These are phyloP conservation scores for Gamsiella multidivaricata DNA, from an alignment of 192 early-diverging fungal genomes.

Conservation along the genomic window DNA sequence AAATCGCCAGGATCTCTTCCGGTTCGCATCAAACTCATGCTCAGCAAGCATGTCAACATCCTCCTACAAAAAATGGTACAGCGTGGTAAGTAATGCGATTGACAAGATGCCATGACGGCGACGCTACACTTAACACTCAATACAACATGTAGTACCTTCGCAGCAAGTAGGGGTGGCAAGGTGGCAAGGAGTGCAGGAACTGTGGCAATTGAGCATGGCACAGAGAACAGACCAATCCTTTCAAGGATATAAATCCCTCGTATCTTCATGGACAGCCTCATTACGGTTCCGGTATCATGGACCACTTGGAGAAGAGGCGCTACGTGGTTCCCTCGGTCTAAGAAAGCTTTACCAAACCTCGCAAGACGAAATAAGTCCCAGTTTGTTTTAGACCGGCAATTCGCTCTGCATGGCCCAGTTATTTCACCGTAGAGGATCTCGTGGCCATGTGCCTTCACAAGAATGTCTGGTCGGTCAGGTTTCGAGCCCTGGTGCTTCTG, in stretches of 20 bases:
- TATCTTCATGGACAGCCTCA: constrained; percentile 10
- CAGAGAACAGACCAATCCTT: constrained; percentile 12
- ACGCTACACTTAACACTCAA: neutral
- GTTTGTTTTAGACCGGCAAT: constrained; percentile 17
- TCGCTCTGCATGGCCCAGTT: constrained; percentile 24
- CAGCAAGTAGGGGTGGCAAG: constrained; percentile 10
- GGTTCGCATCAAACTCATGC: constrained; percentile 18
- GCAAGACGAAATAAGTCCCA: constrained; percentile 33
- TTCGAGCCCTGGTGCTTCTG: constrained; percentile 30
- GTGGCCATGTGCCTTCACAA: constrained; percentile 11
- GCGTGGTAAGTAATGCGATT: constrained; percentile 4
- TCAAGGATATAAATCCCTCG: constrained; percentile 21
- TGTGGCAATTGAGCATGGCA: constrained; percentile 7
- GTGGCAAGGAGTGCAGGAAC: constrained; percentile 14
- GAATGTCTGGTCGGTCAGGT: constrained; percentile 38
- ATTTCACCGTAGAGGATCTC: constrained; percentile 32
- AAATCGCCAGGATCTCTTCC: constrained; percentile 26
- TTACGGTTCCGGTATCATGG: constrained; percentile 10
- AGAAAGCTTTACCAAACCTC: constrained; percentile 19
- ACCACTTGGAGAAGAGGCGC: constrained; percentile 22
- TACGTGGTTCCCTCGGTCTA: constrained; percentile 14
- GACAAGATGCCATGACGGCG: neutral
- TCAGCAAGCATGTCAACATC: constrained; percentile 12
- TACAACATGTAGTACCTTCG: constrained; percentile 23
- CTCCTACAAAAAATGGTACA: constrained; percentile 9